Evolutionary conservation across 2,329 filamentous ascomycete genomes (phyloP).

Genomic region (Aspergillus sp.): DNA sequence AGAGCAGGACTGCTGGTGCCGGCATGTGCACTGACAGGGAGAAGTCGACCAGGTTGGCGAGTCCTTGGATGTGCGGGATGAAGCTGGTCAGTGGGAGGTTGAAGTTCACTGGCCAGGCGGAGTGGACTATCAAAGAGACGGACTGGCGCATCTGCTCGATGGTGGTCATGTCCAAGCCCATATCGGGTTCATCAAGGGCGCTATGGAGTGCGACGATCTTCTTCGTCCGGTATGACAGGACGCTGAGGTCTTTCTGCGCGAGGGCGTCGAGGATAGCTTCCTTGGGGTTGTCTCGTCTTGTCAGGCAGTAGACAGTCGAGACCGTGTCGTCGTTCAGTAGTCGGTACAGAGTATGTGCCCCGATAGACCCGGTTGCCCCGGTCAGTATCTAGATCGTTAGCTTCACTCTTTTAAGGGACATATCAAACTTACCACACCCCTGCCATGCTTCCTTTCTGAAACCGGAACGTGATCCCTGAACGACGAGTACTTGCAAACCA

Average conservation of each 20-base stretch:
- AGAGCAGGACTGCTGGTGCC: constrained; percentile 41
- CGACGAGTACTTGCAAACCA: constrained; percentile 49
- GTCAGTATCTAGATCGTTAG: constrained; percentile 34
- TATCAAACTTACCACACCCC: neutral
- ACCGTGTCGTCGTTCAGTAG: constrained; percentile 39
- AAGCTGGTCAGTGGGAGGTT: constrained; percentile 51
- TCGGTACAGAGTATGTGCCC: constrained; percentile 41
- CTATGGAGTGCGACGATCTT: constrained; percentile 45
- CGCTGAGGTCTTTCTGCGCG: constrained; percentile 17
- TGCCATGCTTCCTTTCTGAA: constrained; percentile 20
- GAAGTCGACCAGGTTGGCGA: constrained; percentile 49
- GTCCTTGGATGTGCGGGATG: constrained; percentile 46
- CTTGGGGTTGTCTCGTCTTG: constrained; percentile 26
- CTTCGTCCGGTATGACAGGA: constrained; percentile 22
- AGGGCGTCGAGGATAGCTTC: constrained; percentile 25
- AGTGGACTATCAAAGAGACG: constrained; percentile 51
- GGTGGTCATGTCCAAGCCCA: constrained; percentile 42
- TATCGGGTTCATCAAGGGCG: constrained; percentile 38
- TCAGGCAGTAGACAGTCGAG: constrained; percentile 39
- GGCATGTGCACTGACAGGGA: constrained; percentile 39
- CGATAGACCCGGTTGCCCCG: constrained; percentile 47
- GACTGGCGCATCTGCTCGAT: constrained; percentile 41
- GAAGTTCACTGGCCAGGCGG: constrained; percentile 59
- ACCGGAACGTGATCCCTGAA: constrained; percentile 36
- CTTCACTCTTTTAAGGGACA: neutral